Evolutionary conservation across 2,329 filamentous ascomycete species (phyloP), one percentile per base, ranked within the genome.

Genomic region (Beauveria bassiana): DNA sequence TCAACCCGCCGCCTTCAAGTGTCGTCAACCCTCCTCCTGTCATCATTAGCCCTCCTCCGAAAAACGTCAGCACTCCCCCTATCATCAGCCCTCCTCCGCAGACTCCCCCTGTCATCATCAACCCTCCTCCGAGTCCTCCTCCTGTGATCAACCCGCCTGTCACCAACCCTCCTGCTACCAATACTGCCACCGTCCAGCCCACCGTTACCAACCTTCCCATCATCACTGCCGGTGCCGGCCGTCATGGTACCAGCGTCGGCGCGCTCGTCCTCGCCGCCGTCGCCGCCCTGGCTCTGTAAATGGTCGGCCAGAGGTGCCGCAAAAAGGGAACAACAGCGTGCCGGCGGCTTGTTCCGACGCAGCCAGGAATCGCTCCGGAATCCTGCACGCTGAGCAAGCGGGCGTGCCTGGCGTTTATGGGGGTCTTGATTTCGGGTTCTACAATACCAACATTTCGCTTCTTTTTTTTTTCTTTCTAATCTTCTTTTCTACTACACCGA

Each of bases 181-280:
- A 54, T 31, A 61, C 54, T 47, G 26, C 61, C 59, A 47, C 63
- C 26, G 46, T 57, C 52, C 45, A 59, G 55, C 58, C 65, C 54
- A 47, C 61, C 31, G 40, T 24, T 34, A 42, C 57, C 54, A 57
- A 57, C 53, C 63, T 65, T 49, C 55, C 58, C 24, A 34, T 70
- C 52, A 66, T 76, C n/a, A 70, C 72, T 24, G 72, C 72, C 43
- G 76, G 71, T 45, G 77, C 70, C 24, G 77, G 73, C 52, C 71
- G 69, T 62, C 75, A 72, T 66, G 63, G 70, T 40, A 70, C 69
- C 43, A 67, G 72, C 58, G 57, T 74, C 26, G 74, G 73, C 28
- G 73, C 74, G 60, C 68, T 78, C 47, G 66, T 75, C 52, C 61
- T 76, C 38, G 77, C 71, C 47, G 77, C 73, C 62, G 62, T 76